Evolutionary conservation across 345 rosid genomes (phyloP).

Genomic region (Camelina hispida): DNA sequence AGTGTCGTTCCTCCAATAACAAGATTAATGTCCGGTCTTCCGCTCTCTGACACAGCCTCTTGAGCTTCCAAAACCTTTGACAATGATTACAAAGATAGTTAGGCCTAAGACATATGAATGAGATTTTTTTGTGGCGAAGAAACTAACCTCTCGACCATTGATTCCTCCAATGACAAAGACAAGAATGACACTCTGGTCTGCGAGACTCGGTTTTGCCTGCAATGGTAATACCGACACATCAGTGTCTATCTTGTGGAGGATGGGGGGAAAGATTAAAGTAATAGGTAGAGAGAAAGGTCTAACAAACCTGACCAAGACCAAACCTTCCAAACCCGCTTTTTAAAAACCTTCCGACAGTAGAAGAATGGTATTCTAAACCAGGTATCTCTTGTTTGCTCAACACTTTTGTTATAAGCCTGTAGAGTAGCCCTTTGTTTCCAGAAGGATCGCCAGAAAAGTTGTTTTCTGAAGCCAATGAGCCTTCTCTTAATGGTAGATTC

Average conservation of each 20-base stretch:
- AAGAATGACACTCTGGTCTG: conserved; percentile 81
- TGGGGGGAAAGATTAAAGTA: background rate
- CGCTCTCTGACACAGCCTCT: conserved; percentile 80
- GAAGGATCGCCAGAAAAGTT: conserved; percentile 58
- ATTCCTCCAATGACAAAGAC: conserved; percentile 92
- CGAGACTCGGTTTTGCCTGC: conserved; percentile 90
- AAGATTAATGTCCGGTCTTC: conserved; percentile 78
- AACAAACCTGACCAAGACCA: conserved; percentile 89
- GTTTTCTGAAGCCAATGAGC: conserved; percentile 56
- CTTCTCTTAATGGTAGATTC: conserved; percentile 61
- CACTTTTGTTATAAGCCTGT: conserved; percentile 66
- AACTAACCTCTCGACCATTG: conserved; percentile 76
- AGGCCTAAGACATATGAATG: background rate
- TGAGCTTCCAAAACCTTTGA: conserved; percentile 74
- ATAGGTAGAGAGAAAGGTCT: background rate
- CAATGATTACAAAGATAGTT: background rate
- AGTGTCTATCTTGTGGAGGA: conserved; percentile 8
- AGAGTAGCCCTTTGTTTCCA: conserved; percentile 66
- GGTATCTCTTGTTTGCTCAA: conserved; percentile 69
- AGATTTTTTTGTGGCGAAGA: background rate
- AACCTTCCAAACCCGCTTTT: conserved; percentile 97
- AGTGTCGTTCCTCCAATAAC: conserved; percentile 93
- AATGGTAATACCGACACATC: background rate
- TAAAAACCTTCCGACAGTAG: conserved; percentile 90
- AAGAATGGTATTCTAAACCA: conserved; percentile 91